phyloP scores from a whole-genome alignment of 371 early-diverging fungal species.

The Actinomortierella ambigua region DNA sequence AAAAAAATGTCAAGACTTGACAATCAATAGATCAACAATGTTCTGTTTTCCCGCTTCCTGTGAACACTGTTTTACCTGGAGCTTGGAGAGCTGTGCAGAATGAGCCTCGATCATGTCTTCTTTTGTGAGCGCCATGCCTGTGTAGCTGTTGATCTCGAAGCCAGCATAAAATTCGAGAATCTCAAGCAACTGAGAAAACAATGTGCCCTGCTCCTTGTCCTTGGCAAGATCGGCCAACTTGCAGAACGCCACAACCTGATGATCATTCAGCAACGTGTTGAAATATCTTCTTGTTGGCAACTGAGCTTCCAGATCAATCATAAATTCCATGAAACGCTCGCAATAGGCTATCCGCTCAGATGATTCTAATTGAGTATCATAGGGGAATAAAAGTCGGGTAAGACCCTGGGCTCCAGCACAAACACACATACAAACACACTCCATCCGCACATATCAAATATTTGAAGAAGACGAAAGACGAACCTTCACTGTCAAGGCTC shows the following conservation, averaged over 20 bases:
- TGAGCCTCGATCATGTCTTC: slow-evolving; percentile 67
- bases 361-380: too few species aligned
- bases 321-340: slow-evolving; percentile 81
- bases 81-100: slow-evolving; percentile 58
- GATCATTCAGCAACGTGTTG: slow-evolving; percentile 81
- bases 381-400: background rate
- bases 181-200: slow-evolving; percentile 66
- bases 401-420: background rate
- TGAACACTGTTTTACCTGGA: slow-evolving; percentile 83
- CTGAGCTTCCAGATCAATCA: slow-evolving; percentile 87
- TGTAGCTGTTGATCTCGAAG: slow-evolving; percentile 85
- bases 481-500: slow-evolving; percentile 56
- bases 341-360: slow-evolving; percentile 61
- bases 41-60: too few species aligned
- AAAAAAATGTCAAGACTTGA: background rate
- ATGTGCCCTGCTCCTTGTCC: slow-evolving; percentile 48
- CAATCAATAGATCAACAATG: background rate
- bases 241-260: slow-evolving; percentile 70
- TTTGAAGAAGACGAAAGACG: background rate
- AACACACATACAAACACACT: background rate
- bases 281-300: slow-evolving; percentile 91
- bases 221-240: slow-evolving; percentile 58
- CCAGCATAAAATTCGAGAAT: slow-evolving; percentile 69
- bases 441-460: slow-evolving; percentile 11
- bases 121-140: slow-evolving; percentile 75